Evolutionary conservation across 495 filamentous ascomycete species (phyloP).

Genomic region (Aspergillus nidulans): DNA sequence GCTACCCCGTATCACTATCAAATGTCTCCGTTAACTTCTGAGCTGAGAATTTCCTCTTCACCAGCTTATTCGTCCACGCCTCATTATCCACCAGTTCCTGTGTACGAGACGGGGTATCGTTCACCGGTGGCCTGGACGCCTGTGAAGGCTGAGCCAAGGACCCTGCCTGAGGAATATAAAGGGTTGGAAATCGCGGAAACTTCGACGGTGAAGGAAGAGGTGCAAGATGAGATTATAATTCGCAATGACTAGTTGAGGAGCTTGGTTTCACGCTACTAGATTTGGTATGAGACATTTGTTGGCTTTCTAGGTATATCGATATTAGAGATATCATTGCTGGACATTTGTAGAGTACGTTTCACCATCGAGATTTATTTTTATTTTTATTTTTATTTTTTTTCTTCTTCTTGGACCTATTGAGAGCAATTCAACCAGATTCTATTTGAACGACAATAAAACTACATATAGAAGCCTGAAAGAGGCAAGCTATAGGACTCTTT

Average conservation of each 20-base stretch:
- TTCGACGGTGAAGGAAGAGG: background rate
- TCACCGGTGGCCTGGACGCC: slow-evolving; percentile 7
- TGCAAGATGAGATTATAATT: background rate
- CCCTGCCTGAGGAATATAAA: background rate
- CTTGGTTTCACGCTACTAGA: background rate
- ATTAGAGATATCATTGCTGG: background rate
- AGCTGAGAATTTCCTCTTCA: background rate
- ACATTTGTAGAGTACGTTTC: too few species aligned
- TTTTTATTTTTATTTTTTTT: too few species aligned
- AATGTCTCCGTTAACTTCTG: background rate
- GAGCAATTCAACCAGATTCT: too few species aligned
- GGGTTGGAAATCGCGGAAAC: background rate
- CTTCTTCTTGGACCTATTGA: too few species aligned
- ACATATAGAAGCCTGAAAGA: too few species aligned
- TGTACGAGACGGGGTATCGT: background rate
- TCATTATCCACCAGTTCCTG: background rate
- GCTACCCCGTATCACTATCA: background rate
- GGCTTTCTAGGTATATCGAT: background rate
- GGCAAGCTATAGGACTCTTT: too few species aligned
- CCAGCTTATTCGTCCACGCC: background rate
- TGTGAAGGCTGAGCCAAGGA: slow-evolving; percentile 21
- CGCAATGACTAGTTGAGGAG: background rate
- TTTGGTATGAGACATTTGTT: background rate
- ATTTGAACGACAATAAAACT: too few species aligned
- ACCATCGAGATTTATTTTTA: background rate